Evolutionary conservation across 139 green algal species (phyloP).

Genomic region (Chlorella vulgaris): DNA sequence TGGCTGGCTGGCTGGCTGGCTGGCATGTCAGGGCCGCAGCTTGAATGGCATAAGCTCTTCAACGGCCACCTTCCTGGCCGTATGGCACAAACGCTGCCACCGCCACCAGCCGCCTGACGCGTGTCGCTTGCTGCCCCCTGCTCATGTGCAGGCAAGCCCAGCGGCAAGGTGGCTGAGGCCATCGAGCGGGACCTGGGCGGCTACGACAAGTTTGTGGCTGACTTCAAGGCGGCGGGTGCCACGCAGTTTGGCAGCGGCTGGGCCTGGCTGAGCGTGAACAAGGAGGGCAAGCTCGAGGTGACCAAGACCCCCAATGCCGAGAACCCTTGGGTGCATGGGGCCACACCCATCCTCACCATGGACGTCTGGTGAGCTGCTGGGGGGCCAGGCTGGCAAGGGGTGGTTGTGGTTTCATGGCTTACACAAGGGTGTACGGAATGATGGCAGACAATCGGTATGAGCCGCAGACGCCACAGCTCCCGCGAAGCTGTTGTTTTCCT

Average conservation of each 20-base stretch:
- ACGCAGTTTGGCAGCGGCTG: constrained; percentile 95
- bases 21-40: no score
- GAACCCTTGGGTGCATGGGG: constrained; percentile 75
- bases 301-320: constrained; percentile 95
- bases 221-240: constrained; percentile 84
- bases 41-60: no score
- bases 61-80: background rate
- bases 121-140: background rate
- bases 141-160: constrained; percentile 60
- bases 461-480: no score
- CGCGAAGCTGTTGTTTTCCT: no score
- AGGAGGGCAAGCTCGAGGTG: constrained; percentile 84
- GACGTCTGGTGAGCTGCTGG: constrained; percentile 80
- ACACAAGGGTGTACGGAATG: no score
- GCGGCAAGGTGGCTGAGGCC: constrained; percentile 72
- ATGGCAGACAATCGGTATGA: no score
- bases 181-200: constrained; percentile 90
- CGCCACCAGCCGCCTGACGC: background rate
- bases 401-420: background rate
- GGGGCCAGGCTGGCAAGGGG: background rate
- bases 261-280: constrained; percentile 88
- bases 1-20: no score
- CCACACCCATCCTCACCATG: constrained; percentile 89
- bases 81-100: background rate
- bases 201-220: constrained; percentile 85